Evolutionary conservation across 2,329 filamentous ascomycete genomes (phyloP).

Genomic region (Colletotrichum higginsianum): DNA sequence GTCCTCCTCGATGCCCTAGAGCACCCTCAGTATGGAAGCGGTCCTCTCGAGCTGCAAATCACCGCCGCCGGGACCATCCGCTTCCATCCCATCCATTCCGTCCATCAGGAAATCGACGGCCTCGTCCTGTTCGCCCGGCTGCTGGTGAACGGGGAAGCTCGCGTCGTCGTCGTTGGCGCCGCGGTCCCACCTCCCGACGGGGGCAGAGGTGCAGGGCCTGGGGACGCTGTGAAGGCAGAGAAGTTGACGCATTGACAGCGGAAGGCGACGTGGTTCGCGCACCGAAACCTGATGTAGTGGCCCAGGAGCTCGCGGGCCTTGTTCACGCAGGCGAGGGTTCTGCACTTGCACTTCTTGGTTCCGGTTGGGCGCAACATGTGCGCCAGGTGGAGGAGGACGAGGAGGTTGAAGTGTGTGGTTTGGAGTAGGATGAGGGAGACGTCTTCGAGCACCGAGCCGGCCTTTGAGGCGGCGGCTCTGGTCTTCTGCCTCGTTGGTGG

Average conservation of each 20-base stretch:
- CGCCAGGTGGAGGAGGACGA: conserved; percentile 53
- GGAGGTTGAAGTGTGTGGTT: conserved; percentile 51
- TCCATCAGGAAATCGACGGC: conserved; percentile 52
- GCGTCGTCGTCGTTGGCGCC: conserved; percentile 12
- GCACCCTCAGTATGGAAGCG: conserved; percentile 48
- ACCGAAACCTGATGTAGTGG: conserved; percentile 52
- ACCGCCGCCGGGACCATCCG: conserved; percentile 46
- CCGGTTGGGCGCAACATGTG: conserved; percentile 47
- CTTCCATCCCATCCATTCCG: not conserved
- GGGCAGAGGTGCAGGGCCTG: conserved; percentile 54
- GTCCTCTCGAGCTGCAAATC: conserved; percentile 48
- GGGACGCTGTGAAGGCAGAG: conserved; percentile 53
- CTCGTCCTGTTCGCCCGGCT: conserved; percentile 55
- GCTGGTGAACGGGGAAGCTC: conserved; percentile 56
- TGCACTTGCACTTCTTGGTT: conserved; percentile 46
- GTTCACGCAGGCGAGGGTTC: conserved; percentile 52
- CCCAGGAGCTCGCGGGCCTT: conserved; percentile 54
- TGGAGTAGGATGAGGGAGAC: conserved; percentile 47
- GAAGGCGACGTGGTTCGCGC: conserved; percentile 47
- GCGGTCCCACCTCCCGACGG: conserved; percentile 47
- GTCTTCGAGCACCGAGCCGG: conserved; percentile 44
- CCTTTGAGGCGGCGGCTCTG: not conserved
- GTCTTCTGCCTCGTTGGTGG: conserved; percentile 14
- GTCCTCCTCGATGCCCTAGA: conserved; percentile 39
- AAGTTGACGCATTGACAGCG: conserved; percentile 54